Conservation (phyloP, 441 rosid species). For the Pelargonium myrrhifolium region DNA sequence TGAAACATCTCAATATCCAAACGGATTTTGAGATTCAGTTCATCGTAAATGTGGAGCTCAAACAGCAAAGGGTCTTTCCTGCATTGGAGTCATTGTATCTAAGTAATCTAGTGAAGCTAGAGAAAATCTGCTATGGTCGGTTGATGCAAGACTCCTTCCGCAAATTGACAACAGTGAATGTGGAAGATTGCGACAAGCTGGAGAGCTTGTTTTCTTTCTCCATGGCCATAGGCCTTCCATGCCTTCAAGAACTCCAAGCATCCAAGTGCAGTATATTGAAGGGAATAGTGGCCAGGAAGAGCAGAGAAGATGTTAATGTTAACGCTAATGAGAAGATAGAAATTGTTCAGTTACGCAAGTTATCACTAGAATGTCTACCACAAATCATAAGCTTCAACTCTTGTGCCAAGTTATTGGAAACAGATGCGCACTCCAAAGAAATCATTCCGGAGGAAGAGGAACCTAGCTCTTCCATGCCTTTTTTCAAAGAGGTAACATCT, state of each 20-base stretch:
- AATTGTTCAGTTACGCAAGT: not conserved
- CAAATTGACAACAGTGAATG: conserved; percentile 6
- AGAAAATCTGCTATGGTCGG: conserved; percentile 2
- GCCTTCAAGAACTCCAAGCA: conserved; percentile 1
- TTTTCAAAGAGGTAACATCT: too few species aligned
- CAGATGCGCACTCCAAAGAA: too few species aligned
- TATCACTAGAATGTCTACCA: not conserved
- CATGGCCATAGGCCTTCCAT: conserved; percentile 6
- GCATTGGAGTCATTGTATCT: conserved; percentile 19
- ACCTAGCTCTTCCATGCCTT: too few species aligned
- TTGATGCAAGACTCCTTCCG: conserved; percentile 8
- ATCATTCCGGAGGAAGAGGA: too few species aligned
- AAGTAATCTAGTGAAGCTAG: not conserved
- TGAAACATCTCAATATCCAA: conserved; percentile 9
- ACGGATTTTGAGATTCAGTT: not conserved
- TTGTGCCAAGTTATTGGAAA: not conserved
- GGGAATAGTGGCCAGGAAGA: conserved; percentile 1
- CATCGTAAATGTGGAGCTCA: not conserved
- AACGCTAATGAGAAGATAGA: not conserved
- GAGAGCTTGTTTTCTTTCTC: conserved; percentile 11
- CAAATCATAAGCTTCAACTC: not conserved
- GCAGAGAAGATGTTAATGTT: not conserved
- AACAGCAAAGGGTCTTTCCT: not conserved
- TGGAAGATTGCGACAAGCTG: conserved; percentile 9
- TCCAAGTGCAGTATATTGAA: conserved; percentile 3